A percentile compares a stretch with the other conserved stretches of the same genome.
Evolutionary conservation across 2,329 filamentous ascomycete genomes (phyloP).

Genomic region (Claviceps sp.): DNA sequence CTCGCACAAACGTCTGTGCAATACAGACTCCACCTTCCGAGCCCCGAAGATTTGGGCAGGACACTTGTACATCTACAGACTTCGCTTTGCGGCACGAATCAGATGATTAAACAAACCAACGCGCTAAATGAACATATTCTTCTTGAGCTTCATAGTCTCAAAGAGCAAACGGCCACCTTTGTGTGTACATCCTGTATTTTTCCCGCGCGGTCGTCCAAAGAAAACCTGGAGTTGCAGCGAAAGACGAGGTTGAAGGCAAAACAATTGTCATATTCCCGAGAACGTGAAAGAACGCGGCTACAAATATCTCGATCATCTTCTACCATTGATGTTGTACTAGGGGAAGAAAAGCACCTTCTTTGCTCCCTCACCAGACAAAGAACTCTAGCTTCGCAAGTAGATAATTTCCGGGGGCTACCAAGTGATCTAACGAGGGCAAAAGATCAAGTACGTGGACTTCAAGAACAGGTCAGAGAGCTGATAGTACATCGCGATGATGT

Average conservation of each 20-base stretch:
- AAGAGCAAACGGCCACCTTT: slow-evolving; percentile 27
- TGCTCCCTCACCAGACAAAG: slow-evolving; percentile 43
- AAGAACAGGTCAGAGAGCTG: slow-evolving; percentile 48
- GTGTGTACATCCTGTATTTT: slow-evolving; percentile 36
- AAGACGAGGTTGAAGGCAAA: slow-evolving; percentile 52
- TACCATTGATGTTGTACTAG: slow-evolving; percentile 43
- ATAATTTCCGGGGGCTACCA: slow-evolving; percentile 57
- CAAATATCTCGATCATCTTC: slow-evolving; percentile 22
- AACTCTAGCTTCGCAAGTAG: slow-evolving; percentile 47
- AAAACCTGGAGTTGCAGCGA: slow-evolving; percentile 63
- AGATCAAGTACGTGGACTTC: slow-evolving; percentile 53
- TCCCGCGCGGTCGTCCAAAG: slow-evolving; percentile 45
- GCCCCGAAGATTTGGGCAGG: slow-evolving; percentile 34
- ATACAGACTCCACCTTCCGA: slow-evolving; percentile 34
- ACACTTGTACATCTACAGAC: slow-evolving; percentile 43
- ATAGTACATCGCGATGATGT: slow-evolving; percentile 53
- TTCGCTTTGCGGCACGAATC: slow-evolving; percentile 39
- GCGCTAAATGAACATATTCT: slow-evolving; percentile 44
- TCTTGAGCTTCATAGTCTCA: slow-evolving; percentile 30
- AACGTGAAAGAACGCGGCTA: slow-evolving; percentile 33
- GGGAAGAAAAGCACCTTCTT: slow-evolving; percentile 45
- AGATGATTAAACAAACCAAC: slow-evolving; percentile 39
- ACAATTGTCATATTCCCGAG: slow-evolving; percentile 49
- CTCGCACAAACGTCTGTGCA: slow-evolving; percentile 39
- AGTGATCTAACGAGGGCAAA: slow-evolving; percentile 56